phyloP scores from a whole-genome alignment of 768 basidiomycete genomes.

The Stropharia rugosoannulata region DNA sequence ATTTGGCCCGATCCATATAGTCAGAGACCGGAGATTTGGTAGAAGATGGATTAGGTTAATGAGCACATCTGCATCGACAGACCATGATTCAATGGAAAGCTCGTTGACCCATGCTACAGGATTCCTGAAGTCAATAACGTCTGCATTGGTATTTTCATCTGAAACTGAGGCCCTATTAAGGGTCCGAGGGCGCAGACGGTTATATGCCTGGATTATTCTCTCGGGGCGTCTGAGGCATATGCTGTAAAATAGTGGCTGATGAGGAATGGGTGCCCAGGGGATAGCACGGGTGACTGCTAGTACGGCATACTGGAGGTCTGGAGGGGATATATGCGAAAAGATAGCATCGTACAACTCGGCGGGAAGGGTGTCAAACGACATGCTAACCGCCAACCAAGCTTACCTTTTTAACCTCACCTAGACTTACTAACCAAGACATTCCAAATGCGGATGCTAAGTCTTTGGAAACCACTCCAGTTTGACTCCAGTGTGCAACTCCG shows the following conservation, averaged over 20 bases:
- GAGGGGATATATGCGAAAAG: constrained; percentile 46
- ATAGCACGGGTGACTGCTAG: constrained; percentile 63
- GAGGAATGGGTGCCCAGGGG: constrained; percentile 58
- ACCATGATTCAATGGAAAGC: constrained; percentile 62
- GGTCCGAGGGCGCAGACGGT: constrained; percentile 40
- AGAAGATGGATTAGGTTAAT: constrained; percentile 67
- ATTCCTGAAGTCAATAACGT: constrained; percentile 1
- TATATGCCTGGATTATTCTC: constrained; percentile 58
- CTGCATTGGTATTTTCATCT: not conserved
- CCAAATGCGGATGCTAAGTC: no score
- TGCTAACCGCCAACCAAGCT: constrained; percentile 9
- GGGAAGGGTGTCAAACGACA: constrained; percentile 44
- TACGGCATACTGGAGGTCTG: constrained; percentile 49
- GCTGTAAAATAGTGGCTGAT: constrained; percentile 54
- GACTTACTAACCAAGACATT: no score
- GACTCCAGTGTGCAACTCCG: no score
- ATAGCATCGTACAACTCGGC: constrained; percentile 66
- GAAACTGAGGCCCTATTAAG: not conserved
- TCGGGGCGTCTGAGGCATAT: constrained; percentile 49
- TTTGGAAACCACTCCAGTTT: no score
- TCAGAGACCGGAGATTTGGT: constrained; percentile 46
- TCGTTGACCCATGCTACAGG: constrained; percentile 42
- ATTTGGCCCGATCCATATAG: constrained; percentile 69
- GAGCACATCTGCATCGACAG: constrained; percentile 71
- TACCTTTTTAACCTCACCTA: no score